Percentiles rank a stretch among this genome's conserved stretches.
phyloP scores from a whole-genome alignment of 345 rosid genomes.

The Salix koriyanagi region DNA sequence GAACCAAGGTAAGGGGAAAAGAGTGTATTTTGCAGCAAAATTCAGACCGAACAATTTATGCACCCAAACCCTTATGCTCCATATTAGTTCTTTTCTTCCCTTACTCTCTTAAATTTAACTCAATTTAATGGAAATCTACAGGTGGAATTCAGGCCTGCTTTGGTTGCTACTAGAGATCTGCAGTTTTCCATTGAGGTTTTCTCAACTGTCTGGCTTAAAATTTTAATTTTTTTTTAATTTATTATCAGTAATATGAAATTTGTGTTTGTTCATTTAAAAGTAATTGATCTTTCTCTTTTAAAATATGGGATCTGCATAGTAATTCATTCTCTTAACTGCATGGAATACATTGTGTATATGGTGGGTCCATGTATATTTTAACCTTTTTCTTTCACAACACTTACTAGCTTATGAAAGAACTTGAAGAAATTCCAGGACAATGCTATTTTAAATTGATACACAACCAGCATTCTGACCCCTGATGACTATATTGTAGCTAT shows the following conservation, averaged over 20 bases:
- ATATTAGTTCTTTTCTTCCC: background rate
- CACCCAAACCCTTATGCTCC: background rate
- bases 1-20: conserved; percentile 59
- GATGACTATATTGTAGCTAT: background rate
- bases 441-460: background rate
- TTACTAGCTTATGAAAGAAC: background rate
- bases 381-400: background rate
- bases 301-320: background rate
- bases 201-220: background rate
- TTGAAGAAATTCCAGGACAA: background rate
- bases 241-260: background rate
- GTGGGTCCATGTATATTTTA: background rate
- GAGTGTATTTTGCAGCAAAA: background rate
- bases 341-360: background rate
- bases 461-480: background rate
- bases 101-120: conserved; percentile 2
- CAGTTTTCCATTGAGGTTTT: conserved; percentile 83
- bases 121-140: conserved; percentile 29
- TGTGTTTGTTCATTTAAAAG: background rate
- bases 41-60: background rate
- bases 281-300: background rate
- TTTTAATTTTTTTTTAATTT: background rate
- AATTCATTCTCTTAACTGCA: background rate
- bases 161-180: conserved; percentile 65
- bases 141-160: conserved; percentile 72